Percentiles rank a stretch among this genome's conserved stretches.
Evolutionary conservation across 1,139 yeast genomes (phyloP).

Genomic region (Pichia sp.): DNA sequence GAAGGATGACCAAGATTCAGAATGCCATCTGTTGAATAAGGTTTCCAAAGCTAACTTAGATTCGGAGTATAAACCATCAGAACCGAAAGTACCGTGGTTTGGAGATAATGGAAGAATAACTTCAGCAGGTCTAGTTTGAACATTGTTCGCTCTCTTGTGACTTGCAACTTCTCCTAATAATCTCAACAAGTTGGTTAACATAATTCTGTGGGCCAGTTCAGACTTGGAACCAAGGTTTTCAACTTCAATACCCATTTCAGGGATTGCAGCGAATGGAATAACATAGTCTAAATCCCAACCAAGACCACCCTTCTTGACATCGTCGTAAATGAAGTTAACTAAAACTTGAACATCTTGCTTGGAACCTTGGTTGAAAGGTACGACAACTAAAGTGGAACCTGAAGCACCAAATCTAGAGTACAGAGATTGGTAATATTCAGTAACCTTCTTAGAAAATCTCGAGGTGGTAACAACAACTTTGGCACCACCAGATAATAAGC

Average conservation of each 20-base stretch:
- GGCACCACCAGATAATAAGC: constrained; percentile 96
- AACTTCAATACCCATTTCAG: constrained; percentile 95
- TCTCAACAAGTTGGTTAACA: constrained; percentile 93
- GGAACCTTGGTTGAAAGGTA: constrained; percentile 98
- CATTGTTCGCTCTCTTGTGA: constrained; percentile 65
- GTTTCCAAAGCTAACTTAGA: constrained; percentile 94
- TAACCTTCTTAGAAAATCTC: constrained; percentile 87
- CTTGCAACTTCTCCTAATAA: constrained; percentile 85
- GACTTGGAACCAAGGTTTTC: constrained; percentile 91
- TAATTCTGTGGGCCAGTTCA: constrained; percentile 96
- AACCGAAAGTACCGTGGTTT: constrained; percentile 97
- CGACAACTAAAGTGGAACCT: constrained; percentile 89
- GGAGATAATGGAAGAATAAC: constrained; percentile 95
- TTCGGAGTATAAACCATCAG: constrained; percentile 96
- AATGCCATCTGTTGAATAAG: constrained; percentile 96
- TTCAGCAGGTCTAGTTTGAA: constrained; percentile 97
- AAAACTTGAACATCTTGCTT: constrained; percentile 88
- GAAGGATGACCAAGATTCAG: constrained; percentile 94
- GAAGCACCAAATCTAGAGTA: constrained; percentile 89
- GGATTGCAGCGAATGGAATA: constrained; percentile 97
- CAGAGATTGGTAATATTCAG: constrained; percentile 91
- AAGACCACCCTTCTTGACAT: constrained; percentile 78
- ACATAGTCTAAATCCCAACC: constrained; percentile 97
- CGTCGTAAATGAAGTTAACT: constrained; percentile 79
- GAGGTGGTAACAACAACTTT: constrained; percentile 95